Evolutionary conservation across 2,329 filamentous ascomycete species (phyloP), one percentile per base, ranked within the genome.

Genomic region (Dactylellina haptotyla): DNA sequence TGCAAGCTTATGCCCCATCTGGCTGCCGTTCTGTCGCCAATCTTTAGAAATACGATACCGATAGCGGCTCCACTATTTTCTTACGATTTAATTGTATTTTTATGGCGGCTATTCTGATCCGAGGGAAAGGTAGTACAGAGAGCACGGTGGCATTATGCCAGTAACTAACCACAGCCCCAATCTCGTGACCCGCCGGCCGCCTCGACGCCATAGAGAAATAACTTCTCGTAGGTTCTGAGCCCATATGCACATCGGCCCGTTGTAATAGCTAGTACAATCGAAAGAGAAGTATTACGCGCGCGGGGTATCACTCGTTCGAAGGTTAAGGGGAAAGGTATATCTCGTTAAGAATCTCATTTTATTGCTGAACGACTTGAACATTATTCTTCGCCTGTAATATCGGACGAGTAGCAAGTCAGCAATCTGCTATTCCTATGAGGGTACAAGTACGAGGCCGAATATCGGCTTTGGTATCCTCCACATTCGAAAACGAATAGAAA

Each of bases 351-450:
- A n/a, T n/a, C n/a, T 8, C 4, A 76, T 75, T 75, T 85, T 81
- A 90, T 82, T 91, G 90, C 83, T 93, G 90, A 75, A 95, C 90
- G 76, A 94, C 89, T 80, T 94, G 91, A 57, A 95, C 87, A 79
- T 94, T 94, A 83, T 95, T 92, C 87, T 93, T 93, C 82, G 93
- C 93, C 91, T 93, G 81, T 80, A 80, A n/a, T n/a, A n/a, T n/a
- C n/a, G n/a, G n/a, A n/a, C n/a, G n/a, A n/a, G n/a, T n/a, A n/a
- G n/a, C n/a, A n/a, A n/a, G n/a, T n/a, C n/a, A n/a, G n/a, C n/a
- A n/a, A n/a, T n/a, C n/a, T n/a, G n/a, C n/a, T n/a, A n/a, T n/a
- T 34, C 64, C 18, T 18, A 41, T 18, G n/a, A 51, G 4, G 5
- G 14, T 3, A 10, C 4, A 46, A 46, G n/a, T n/a, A n/a, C n/a